Conservation (phyloP, 768 basidiomycete species). For the Pleurotus ostreatus region DNA sequence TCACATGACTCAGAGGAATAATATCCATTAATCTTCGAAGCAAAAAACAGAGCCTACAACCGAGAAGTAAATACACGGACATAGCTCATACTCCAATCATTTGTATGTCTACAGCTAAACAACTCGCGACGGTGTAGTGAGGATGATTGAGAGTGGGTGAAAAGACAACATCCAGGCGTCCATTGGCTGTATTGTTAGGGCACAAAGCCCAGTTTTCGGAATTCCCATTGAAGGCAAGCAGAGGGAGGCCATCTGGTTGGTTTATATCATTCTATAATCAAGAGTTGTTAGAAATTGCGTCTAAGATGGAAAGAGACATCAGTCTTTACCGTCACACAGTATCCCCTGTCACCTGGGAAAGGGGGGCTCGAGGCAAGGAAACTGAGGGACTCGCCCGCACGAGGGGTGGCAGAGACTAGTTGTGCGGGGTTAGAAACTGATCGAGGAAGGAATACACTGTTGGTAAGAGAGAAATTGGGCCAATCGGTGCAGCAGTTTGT, state of each 20-base stretch:
- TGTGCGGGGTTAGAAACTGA: constrained; percentile 32
- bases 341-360: constrained; percentile 37
- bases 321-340: constrained; percentile 32
- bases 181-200: constrained; percentile 36
- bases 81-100: constrained; percentile 12
- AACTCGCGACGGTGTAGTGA: constrained; percentile 33
- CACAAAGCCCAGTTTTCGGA: constrained; percentile 39
- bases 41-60: not conserved
- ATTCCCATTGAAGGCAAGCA: constrained; percentile 36
- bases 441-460: constrained; percentile 36
- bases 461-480: constrained; percentile 32
- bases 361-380: constrained; percentile 42
- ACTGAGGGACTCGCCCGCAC: constrained; percentile 37
- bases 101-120: constrained; percentile 34
- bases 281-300: too few relatives aligned
- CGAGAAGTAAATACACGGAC: not conserved
- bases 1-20: not conserved
- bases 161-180: constrained; percentile 37
- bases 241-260: constrained; percentile 21
- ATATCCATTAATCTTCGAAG: too few relatives aligned
- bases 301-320: constrained; percentile 6
- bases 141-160: constrained; percentile 39
- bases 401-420: constrained; percentile 33
- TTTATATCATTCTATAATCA: constrained; percentile 7
- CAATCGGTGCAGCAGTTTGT: constrained; percentile 39